Evolutionary conservation across 2,329 filamentous ascomycete species (phyloP).

Genomic region (Colletotrichum neosansevieriae): DNA sequence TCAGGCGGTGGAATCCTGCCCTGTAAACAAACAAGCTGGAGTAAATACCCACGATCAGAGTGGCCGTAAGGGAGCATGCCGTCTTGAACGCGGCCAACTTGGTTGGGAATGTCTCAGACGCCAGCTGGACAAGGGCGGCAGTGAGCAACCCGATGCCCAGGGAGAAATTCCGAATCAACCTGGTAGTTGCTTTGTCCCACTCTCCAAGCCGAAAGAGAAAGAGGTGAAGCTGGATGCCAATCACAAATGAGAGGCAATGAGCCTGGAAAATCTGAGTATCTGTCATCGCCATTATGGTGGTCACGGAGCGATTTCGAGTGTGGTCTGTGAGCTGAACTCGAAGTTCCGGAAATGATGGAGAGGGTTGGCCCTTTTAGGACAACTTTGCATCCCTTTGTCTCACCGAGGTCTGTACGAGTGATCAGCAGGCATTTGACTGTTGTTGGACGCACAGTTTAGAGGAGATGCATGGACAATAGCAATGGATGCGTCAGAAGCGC

Average conservation of each 20-base stretch:
- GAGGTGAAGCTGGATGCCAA: conserved; percentile 39
- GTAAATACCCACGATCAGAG: conserved; percentile 37
- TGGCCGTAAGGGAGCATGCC: not conserved
- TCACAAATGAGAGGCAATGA: conserved; percentile 24
- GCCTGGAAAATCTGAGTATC: not conserved
- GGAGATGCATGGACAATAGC: not conserved
- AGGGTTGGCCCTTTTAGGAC: not conserved
- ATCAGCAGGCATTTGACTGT: not conserved
- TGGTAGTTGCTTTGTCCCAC: conserved; percentile 43
- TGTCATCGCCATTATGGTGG: not conserved
- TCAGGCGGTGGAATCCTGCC: conserved; percentile 44
- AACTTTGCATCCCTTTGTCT: not conserved
- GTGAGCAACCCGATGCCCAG: conserved; percentile 19
- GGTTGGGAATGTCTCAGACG: conserved; percentile 9
- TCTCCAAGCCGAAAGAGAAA: conserved; percentile 45
- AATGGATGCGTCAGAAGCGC: conserved; percentile 1
- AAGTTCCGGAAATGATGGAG: not conserved
- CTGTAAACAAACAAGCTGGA: conserved; percentile 43
- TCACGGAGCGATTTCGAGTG: not conserved
- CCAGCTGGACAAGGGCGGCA: conserved; percentile 15
- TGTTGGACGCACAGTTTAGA: not conserved
- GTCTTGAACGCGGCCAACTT: conserved; percentile 10
- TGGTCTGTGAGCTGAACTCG: not conserved
- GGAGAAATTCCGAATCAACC: conserved; percentile 34
- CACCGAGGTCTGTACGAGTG: not conserved